Conservation (phyloP, 352 stramenopile genomes). For the Phytophthora tubulina region DNA sequence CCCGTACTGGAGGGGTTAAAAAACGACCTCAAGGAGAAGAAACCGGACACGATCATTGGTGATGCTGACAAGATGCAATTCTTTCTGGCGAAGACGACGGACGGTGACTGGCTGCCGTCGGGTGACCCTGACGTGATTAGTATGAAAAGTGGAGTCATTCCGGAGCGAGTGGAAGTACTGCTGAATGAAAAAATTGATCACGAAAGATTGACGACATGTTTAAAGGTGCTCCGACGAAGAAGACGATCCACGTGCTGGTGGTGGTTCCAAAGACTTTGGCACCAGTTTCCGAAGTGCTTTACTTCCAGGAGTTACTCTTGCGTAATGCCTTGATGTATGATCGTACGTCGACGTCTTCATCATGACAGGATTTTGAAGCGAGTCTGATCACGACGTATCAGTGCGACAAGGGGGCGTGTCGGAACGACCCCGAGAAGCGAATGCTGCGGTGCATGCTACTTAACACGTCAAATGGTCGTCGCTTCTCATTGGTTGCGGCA, state of each 20-base stretch:
- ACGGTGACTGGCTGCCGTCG: background rate
- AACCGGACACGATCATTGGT: background rate
- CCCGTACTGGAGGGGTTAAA: too few relatives aligned
- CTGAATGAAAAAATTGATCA: background rate
- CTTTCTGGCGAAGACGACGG: background rate
- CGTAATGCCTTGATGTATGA: background rate
- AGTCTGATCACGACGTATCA: background rate
- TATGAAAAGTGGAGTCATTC: too few relatives aligned
- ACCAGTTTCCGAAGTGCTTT: too few relatives aligned
- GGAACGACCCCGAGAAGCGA: background rate
- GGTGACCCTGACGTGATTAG: background rate
- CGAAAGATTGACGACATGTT: background rate
- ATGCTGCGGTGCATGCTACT: background rate
- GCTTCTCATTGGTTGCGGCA: background rate
- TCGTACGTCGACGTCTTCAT: background rate
- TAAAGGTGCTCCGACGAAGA: background rate
- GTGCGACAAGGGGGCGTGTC: background rate
- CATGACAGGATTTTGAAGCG: background rate
- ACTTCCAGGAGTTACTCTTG: background rate
- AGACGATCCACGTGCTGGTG: background rate
- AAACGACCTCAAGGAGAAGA: background rate
- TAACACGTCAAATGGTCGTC: background rate
- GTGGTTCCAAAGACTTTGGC: background rate
- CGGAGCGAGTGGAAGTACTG: background rate
- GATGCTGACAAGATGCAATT: background rate